These are phyloP conservation scores for Candida insectalens DNA, from an alignment of 805 yeast genomes.

Conservation along the genomic window DNA sequence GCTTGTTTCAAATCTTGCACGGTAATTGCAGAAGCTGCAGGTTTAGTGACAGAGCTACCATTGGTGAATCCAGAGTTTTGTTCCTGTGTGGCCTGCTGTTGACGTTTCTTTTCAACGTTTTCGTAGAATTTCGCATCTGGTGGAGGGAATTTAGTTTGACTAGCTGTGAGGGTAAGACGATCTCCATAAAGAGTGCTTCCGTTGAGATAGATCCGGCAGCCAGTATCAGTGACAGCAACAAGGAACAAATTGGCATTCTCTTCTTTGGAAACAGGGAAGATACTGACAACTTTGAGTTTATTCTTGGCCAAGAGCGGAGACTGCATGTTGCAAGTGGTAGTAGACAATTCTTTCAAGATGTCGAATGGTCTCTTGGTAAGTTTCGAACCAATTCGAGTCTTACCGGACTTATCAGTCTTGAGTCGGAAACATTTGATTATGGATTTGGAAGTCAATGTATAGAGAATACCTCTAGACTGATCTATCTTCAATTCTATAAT, in stretches of 20 bases:
- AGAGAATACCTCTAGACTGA: conserved; percentile 64
- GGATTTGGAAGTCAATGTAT: conserved; percentile 75
- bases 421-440: conserved; percentile 72
- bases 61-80: conserved; percentile 4
- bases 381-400: conserved; percentile 20
- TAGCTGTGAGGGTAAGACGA: conserved; percentile 25
- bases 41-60: conserved; percentile 10
- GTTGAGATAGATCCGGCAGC: conserved; percentile 67
- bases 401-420: conserved; percentile 26
- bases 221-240: conserved; percentile 72
- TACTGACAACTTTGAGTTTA: conserved; percentile 49
- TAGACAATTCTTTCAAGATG: conserved; percentile 37
- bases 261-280: conserved; percentile 46
- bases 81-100: conserved; percentile 29
- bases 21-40: conserved; percentile 11
- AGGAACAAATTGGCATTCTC: conserved; percentile 66
- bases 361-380: conserved; percentile 33
- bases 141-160: conserved; percentile 37
- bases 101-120: conserved; percentile 24
- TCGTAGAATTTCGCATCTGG: conserved; percentile 23
- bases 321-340: conserved; percentile 22
- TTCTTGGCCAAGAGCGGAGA: conserved; percentile 43
- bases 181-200: conserved; percentile 31
- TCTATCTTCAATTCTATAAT: conserved; percentile 64
- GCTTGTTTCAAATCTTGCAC: conserved; percentile 36